Evolutionary conservation across 805 yeast species (phyloP).

Genomic region (Candida parachauliodes): DNA sequence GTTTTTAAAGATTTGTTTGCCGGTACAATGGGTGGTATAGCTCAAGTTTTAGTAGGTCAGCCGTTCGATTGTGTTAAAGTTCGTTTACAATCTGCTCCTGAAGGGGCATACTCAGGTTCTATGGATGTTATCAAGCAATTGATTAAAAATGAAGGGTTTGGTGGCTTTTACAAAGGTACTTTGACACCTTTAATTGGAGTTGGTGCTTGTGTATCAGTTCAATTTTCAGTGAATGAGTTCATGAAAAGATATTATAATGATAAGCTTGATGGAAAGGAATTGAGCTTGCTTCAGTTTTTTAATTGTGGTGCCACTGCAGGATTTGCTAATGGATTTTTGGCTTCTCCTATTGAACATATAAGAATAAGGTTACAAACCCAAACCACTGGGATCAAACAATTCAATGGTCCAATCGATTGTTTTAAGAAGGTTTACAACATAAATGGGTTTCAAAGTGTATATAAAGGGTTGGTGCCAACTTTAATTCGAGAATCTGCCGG

Average conservation of each 20-base stretch:
- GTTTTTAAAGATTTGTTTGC: slow-evolving; percentile 79
- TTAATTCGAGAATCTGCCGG: slow-evolving; percentile 83
- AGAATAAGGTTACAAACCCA: slow-evolving; percentile 93
- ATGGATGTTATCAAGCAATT: slow-evolving; percentile 72
- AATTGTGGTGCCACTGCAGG: slow-evolving; percentile 91
- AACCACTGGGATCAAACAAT: slow-evolving; percentile 48
- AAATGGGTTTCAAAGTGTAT: slow-evolving; percentile 60
- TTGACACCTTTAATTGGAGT: slow-evolving; percentile 49
- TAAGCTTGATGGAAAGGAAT: slow-evolving; percentile 41
- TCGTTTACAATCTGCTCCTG: slow-evolving; percentile 81
- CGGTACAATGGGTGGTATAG: slow-evolving; percentile 93
- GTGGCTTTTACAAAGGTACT: slow-evolving; percentile 44
- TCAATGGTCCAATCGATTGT: slow-evolving; percentile 74
- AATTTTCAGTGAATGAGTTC: slow-evolving; percentile 90
- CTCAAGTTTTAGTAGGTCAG: slow-evolving; percentile 94
- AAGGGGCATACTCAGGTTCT: slow-evolving; percentile 71
- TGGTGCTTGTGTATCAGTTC: slow-evolving; percentile 97
- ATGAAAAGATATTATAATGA: slow-evolving; percentile 76
- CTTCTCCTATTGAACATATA: slow-evolving; percentile 92
- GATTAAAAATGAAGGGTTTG: slow-evolving; percentile 42
- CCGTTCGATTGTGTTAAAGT: slow-evolving; percentile 96
- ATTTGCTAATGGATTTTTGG: slow-evolving; percentile 79
- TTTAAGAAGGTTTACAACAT: slow-evolving; percentile 51
- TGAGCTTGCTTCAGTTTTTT: slow-evolving; percentile 67
- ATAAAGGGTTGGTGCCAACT: slow-evolving; percentile 82